phyloP scores from a whole-genome alignment of 1,284 basidiomycete genomes.

The Polyporus tsugae region DNA sequence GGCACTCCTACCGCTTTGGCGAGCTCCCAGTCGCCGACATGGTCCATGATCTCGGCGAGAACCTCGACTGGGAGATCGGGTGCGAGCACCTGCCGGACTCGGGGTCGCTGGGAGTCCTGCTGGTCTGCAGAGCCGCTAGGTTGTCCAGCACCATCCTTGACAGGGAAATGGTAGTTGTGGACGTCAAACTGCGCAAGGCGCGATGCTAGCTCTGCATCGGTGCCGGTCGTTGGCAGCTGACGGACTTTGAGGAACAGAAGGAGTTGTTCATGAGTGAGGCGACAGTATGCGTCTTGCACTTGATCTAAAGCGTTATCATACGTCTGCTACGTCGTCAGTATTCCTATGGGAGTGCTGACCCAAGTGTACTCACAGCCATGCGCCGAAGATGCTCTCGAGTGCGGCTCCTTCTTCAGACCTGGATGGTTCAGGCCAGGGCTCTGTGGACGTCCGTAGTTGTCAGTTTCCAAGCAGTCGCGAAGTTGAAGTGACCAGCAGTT shows the following conservation, averaged over 20 bases:
- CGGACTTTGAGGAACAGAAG: conserved; percentile 77
- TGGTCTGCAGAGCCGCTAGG: conserved; percentile 18
- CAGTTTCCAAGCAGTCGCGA: neutral
- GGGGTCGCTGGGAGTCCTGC: conserved; percentile 31
- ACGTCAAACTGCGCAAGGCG: conserved; percentile 77
- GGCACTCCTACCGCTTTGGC: conserved; percentile 77
- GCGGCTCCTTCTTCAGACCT: neutral
- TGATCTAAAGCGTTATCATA: conserved; percentile 47
- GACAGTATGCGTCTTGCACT: conserved; percentile 72
- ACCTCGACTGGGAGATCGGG: conserved; percentile 79
- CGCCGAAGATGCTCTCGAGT: conserved; percentile 12
- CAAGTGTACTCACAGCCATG: conserved; percentile 30
- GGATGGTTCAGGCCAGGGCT: neutral
- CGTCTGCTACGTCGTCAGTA: conserved; percentile 32
- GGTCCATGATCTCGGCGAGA: conserved; percentile 77
- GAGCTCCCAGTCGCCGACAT: conserved; percentile 83
- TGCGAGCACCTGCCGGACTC: conserved; percentile 43
- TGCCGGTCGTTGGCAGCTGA: conserved; percentile 67
- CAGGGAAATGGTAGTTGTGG: conserved; percentile 71
- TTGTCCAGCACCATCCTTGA: conserved; percentile 34
- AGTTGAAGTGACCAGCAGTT: neutral
- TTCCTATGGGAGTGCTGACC: neutral
- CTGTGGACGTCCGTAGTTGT: neutral
- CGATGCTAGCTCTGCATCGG: conserved; percentile 66
- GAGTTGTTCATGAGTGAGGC: conserved; percentile 70